A percentile compares a stretch with the other conserved stretches of the same genome.
phyloP scores from a whole-genome alignment of 2,329 filamentous ascomycete genomes.

The Claviceps pazoutovae region DNA sequence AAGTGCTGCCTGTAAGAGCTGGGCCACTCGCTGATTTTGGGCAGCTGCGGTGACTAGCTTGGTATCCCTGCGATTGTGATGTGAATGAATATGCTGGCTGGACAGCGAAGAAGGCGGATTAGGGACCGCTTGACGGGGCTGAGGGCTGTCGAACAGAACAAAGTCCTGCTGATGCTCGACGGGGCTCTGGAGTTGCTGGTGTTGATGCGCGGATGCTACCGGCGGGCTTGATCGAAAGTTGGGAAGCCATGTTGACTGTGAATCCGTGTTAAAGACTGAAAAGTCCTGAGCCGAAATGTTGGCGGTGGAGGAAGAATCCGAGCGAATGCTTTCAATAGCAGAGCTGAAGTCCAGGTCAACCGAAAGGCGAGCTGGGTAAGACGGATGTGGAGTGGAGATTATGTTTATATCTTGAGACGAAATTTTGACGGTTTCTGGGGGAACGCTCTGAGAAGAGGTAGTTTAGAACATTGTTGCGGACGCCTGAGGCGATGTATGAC shows the following conservation, averaged over 20 bases:
- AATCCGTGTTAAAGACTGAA: constrained; percentile 73
- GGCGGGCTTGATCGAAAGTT: constrained; percentile 50
- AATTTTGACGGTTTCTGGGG: constrained; percentile 37
- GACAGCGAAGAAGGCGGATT: constrained; percentile 26
- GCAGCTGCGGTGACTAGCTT: constrained; percentile 22
- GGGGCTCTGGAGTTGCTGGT: constrained; percentile 39
- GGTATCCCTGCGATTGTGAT: constrained; percentile 29
- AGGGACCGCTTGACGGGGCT: constrained; percentile 21
- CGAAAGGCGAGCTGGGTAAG: constrained; percentile 37
- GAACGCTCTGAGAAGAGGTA: constrained; percentile 23
- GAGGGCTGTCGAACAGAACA: constrained; percentile 54
- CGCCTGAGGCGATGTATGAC: constrained; percentile 22
- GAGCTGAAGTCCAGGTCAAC: constrained; percentile 55
- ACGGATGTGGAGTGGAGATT: constrained; percentile 31
- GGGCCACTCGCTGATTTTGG: constrained; percentile 46
- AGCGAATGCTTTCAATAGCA: constrained; percentile 43
- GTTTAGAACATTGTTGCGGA: constrained; percentile 46
- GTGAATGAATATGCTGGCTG: constrained; percentile 31
- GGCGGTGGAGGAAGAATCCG: constrained; percentile 39
- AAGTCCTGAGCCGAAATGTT: constrained; percentile 53
- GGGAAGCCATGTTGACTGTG: constrained; percentile 68
- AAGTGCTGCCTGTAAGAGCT: constrained; percentile 41
- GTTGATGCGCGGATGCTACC: constrained; percentile 46
- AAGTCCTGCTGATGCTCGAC: constrained; percentile 53
- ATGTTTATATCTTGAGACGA: constrained; percentile 28